Evolutionary conservation across 169 alveolate species (phyloP).

Genomic region (Plasmodium sp.): DNA sequence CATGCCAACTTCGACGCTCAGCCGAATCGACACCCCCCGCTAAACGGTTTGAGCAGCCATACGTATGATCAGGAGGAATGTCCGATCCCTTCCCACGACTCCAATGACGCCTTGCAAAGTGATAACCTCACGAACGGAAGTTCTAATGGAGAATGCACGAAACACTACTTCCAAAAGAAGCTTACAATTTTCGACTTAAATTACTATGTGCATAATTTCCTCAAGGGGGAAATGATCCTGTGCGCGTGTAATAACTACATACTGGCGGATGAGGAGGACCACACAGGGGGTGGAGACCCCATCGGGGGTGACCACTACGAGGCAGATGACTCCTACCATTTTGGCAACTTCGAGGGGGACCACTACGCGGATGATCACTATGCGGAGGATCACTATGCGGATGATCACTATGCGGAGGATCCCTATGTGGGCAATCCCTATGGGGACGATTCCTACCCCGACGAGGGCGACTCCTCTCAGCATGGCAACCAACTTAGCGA

Average conservation of each 20-base stretch:
- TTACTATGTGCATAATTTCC: slow-evolving; percentile 34
- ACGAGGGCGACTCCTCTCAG: not conserved
- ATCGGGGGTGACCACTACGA: not conserved
- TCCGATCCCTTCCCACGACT: not conserved
- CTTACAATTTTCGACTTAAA: slow-evolving; percentile 52
- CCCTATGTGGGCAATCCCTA: not conserved
- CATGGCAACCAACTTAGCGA: not conserved
- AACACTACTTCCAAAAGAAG: slow-evolving; percentile 15
- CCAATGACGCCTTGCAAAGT: not conserved
- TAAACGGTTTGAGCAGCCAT: not conserved
- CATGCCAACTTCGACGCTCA: not conserved
- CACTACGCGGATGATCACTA: not conserved
- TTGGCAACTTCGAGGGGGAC: not conserved
- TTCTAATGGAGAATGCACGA: slow-evolving; percentile 14
- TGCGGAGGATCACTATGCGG: not conserved
- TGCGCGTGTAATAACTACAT: slow-evolving; percentile 63
- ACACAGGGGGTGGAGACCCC: not conserved
- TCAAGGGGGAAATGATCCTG: slow-evolving; percentile 49
- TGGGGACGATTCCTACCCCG: not conserved
- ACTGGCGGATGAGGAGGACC: slow-evolving; percentile 19
- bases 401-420: not conserved
- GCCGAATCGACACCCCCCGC: not conserved
- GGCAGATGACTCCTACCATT: not conserved
- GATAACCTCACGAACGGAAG: not conserved
- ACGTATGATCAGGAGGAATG: not conserved